Percentiles rank a stretch among this genome's conserved stretches.
Conservation (phyloP, 805 yeast genomes). For the Metschnikowia borealis region DNA sequence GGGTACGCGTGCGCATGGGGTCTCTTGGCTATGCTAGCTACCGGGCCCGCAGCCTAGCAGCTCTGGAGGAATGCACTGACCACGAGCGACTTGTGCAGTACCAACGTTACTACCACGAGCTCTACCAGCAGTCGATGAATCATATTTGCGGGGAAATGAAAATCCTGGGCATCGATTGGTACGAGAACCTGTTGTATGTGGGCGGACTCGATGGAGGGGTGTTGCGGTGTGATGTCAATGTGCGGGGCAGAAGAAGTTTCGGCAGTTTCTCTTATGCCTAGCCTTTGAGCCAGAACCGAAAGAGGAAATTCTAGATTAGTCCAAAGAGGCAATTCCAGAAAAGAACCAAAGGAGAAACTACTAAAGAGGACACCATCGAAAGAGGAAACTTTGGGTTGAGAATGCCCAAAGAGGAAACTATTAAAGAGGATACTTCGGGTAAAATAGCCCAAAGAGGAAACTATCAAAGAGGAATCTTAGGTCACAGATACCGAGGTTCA, state of each 20-base stretch:
- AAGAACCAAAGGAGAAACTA: no score
- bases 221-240: conserved; percentile 64
- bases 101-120: conserved; percentile 20
- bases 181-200: conserved; percentile 28
- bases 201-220: conserved; percentile 58
- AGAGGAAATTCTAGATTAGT: no score
- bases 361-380: no score
- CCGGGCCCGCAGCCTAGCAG: not conserved
- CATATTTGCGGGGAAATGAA: conserved; percentile 44
- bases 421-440: no score
- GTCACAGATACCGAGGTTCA: no score
- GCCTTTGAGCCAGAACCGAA: not conserved
- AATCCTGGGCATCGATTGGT: conserved; percentile 39
- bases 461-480: no score
- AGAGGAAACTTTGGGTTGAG: no score
- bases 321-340: no score
- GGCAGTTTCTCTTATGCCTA: conserved; percentile 47
- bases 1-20: conserved; percentile 2
- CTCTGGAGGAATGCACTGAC: conserved; percentile 1
- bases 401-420: no score
- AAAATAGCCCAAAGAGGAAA: no score
- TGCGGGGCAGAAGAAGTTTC: conserved; percentile 58
- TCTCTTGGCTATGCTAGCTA: conserved; percentile 2
- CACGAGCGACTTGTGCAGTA: conserved; percentile 5
- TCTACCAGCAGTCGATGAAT: conserved; percentile 29